Conservation (phyloP, 371 early-diverging fungal genomes). For the Cokeromyces recurvatus region DNA sequence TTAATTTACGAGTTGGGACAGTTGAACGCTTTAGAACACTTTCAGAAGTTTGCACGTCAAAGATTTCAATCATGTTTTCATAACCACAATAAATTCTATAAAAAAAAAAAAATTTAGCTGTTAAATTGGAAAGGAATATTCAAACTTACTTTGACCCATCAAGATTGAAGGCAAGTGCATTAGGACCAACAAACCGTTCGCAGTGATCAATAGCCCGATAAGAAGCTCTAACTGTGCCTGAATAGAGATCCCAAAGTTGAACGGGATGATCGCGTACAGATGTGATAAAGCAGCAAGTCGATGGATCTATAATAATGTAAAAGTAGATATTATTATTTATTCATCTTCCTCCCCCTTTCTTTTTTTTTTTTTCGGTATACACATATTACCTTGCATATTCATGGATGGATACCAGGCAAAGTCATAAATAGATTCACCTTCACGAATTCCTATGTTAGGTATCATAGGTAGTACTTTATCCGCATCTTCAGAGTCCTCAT, state of each 20-base stretch:
- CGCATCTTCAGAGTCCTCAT: conserved; percentile 15
- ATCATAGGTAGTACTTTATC: conserved; percentile 7
- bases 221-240: conserved; percentile 57
- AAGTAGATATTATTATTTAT: no score
- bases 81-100: conserved; percentile 64
- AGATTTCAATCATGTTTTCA: conserved; percentile 67
- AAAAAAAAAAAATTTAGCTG: background rate
- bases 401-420: conserved; percentile 68
- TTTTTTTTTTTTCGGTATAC: background rate
- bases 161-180: conserved; percentile 54
- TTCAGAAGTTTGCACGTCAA: conserved; percentile 53
- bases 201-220: conserved; percentile 62
- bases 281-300: conserved; percentile 60
- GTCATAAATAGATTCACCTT: conserved; percentile 62
- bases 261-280: conserved; percentile 68
- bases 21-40: conserved; percentile 43
- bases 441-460: conserved; percentile 38
- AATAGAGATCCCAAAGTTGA: conserved; percentile 64
- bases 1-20: conserved; percentile 54
- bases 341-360: background rate
- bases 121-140: no score
- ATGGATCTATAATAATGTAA: conserved; percentile 48
- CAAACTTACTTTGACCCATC: conserved; percentile 66
- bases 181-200: conserved; percentile 63
- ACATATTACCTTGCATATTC: conserved; percentile 55